Conservation (phyloP, 23 red algal species). For the Gracilaria caudata region DNA sequence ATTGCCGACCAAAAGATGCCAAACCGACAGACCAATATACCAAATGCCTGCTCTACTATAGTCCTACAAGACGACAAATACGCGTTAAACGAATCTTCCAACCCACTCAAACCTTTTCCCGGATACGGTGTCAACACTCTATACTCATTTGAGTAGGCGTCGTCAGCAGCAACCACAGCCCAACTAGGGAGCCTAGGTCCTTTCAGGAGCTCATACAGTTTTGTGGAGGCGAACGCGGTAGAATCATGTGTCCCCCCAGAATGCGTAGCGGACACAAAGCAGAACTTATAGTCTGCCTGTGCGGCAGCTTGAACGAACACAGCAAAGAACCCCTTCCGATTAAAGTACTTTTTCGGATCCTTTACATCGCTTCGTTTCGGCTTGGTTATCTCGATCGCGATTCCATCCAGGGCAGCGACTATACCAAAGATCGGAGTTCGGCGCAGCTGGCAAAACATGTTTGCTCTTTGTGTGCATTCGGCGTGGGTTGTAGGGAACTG, state of each 20-base stretch:
- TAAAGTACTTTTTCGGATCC: not conserved
- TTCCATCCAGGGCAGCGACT: not conserved
- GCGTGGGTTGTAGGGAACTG: not conserved
- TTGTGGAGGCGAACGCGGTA: not conserved
- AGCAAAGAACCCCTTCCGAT: not conserved
- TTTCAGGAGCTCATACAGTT: not conserved
- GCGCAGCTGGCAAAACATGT: not conserved
- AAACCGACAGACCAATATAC: not conserved
- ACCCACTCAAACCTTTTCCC: not conserved
- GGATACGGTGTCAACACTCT: conserved; percentile 2
- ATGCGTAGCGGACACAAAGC: not conserved
- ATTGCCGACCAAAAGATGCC: conserved; percentile 2
- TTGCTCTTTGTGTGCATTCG: not conserved
- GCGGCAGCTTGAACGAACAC: not conserved
- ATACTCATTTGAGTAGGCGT: not conserved
- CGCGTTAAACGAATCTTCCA: not conserved
- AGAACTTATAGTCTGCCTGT: conserved; percentile 7
- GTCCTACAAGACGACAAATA: not conserved
- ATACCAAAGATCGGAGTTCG: not conserved
- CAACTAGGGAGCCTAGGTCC: not conserved
- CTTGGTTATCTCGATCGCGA: conserved; percentile 3
- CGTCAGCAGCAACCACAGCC: not conserved
- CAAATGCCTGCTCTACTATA: not conserved
- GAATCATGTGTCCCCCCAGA: not conserved
- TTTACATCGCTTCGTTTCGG: not conserved